Base-by-base conservation (phyloP, 257 asterid species). In the Paulownia fortunei region DNA sequence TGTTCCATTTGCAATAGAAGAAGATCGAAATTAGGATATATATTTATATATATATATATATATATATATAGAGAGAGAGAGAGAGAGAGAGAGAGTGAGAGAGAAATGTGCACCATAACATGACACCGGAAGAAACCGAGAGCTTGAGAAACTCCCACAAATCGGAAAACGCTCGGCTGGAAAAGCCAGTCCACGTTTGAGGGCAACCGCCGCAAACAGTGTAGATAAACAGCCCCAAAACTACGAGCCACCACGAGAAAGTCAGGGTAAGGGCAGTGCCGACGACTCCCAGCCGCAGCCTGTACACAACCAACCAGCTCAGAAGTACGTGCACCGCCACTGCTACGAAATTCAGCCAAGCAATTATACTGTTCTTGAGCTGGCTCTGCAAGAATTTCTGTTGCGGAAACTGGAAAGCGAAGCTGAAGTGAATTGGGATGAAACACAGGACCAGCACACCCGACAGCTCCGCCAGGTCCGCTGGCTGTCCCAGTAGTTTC, bases 321-420 rank as follows among this genome's bases (percentile, higher is more conserved):
- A 78, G 19, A 1, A 51, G 21, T 2, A 76, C 15, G 60, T 91
- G 96, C 11, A 86, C 55, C 9, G 71, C 4, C 6, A 91, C 73
- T 0, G 88, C 96, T 18, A 27, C 80, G 19, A 89, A 56, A 26
- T 76, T 72, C 9, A 84, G 83, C 82, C 86, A 83, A 1, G 96
- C 94, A 6, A 81, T 86, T 7, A 81, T 87, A 16, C 58, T 18
- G 65, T 89, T 91, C 84, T 91, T 89, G 46, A 91, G 83, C 84
- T 89, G 96, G 44, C 94, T 82, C 81, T 91, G 96, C 82, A 91
- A 54, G 66, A 91, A 91, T 61, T 92, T 76, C 79, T 87, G 91
- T 16, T 89, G 8, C 6, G 96, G 96, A 16, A 91, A 86, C 69
- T 87, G 91, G 1, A 91, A 54, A 1, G 90, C 92, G 58, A 89